These are phyloP conservation scores for Phytophthora sansomeana DNA, from an alignment of 352 stramenopile species.

Conservation along the genomic window DNA sequence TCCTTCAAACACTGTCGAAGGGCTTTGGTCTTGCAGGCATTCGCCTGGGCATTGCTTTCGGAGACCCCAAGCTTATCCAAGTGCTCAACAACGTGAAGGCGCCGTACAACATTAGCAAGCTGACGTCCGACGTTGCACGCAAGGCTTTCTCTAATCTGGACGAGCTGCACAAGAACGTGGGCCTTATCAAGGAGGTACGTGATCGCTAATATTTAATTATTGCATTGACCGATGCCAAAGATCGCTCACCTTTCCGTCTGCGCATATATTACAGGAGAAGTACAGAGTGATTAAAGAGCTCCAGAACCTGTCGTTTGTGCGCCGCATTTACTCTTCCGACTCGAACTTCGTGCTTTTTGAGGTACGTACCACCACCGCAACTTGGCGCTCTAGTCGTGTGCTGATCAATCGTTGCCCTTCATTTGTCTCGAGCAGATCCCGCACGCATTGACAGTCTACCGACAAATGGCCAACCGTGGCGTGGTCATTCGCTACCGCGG, in stretches of 20 bases:
- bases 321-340: conserved; percentile 94
- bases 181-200: conserved; percentile 69
- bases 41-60: conserved; percentile 93
- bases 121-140: conserved; percentile 90
- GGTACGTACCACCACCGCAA: conserved; percentile 44
- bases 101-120: conserved; percentile 99
- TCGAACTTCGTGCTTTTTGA: conserved; percentile 98
- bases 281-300: conserved; percentile 82
- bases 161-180: conserved; percentile 68
- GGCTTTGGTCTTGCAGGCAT: conserved; percentile 98
- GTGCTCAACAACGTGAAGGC: conserved; percentile 99
- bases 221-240: background rate
- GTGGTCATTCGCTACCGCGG: conserved; percentile 98
- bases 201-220: background rate
- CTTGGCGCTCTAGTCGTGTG: background rate
- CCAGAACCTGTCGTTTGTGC: conserved; percentile 92
- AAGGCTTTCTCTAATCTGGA: conserved; percentile 71
- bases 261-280: conserved; percentile 75
- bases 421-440: conserved; percentile 63
- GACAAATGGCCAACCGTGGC: conserved; percentile 91
- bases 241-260: conserved; percentile 9
- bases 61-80: conserved; percentile 93
- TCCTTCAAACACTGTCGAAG: conserved; percentile 98
- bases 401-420: conserved; percentile 2
- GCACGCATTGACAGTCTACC: conserved; percentile 94